Conservation (phyloP, 129 eudicot species). For the Helianthus annuus region HanXRQr2.0-SUNRISE NC_035443.2:163771041-163771540, state of each 20-base stretch:
- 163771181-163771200: slow-evolving; percentile 25
- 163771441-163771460: too few species aligned
- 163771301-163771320: slow-evolving; percentile 42
- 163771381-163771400: slow-evolving; percentile 28
- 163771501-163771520: too few species aligned
- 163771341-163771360: slow-evolving; percentile 49
- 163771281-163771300: slow-evolving; percentile 43
- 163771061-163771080: too few species aligned
- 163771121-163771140: slow-evolving; percentile 54
- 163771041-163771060: too few species aligned
- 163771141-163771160: slow-evolving; percentile 41
- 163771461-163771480: too few species aligned
- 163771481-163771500: too few species aligned
- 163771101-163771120: slow-evolving; percentile 48
- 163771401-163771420: background rate
- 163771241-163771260: slow-evolving; percentile 63
- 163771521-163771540: too few species aligned
- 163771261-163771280: slow-evolving; percentile 71
- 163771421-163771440: too few species aligned
- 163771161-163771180: slow-evolving; percentile 60
- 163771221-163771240: slow-evolving; percentile 48
- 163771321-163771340: slow-evolving; percentile 6
- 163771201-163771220: slow-evolving; percentile 48
- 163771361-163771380: slow-evolving; percentile 42
- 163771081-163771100: too few species aligned